Base-by-base conservation (phyloP, 148 eudicot genomes). In the Chenopodium suecicum region DNA sequence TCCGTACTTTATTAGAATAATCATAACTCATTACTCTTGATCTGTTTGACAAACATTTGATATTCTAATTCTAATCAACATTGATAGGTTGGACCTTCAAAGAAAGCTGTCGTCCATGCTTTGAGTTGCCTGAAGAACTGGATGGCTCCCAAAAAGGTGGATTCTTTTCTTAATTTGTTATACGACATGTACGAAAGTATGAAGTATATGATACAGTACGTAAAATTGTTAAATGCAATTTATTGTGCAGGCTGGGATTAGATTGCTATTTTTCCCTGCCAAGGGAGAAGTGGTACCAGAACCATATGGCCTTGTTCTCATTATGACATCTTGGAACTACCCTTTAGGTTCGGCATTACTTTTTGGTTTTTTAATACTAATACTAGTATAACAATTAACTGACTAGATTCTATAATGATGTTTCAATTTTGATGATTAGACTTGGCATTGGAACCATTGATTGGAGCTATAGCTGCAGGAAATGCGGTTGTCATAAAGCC, bases 91-190 rank as follows among this genome's bases (percentile, higher is more conserved):
- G 98, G 98, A 68, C 92, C 93, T 23, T 84, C 87, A 86, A 88
- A 87, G 82, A 95, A 93, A 89, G 79, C 94, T 2, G 85, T 86
- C 32, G 77, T 79, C 3, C 70, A 91, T 27, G 79, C 97, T 46
- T 80, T 95, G 85, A 80, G 67, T 70, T 72, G 83, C 86, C 74
- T 95, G 70, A 87, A 90, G 84, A 71, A 88, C 46, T 95, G 97
- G 98, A 85, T 89, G 90, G 83, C 95, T 60, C 92, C 94, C 27
- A 92, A 88, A 77, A 93, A 90, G 95, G 98, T 93, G n/a, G 56
- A 2, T 54, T 20, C 7, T 37, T 37, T 37, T 37, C 7, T 5
- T 37, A 5, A 37, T 37, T 37, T 37, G 0, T 50, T 50, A 13
- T 50, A 50, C 1, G 16, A 50, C 16, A 3, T 11, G 16, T 0